Conservation (phyloP, 164 flowering plant genomes). For the Paratinospora sagittata region DNA sequence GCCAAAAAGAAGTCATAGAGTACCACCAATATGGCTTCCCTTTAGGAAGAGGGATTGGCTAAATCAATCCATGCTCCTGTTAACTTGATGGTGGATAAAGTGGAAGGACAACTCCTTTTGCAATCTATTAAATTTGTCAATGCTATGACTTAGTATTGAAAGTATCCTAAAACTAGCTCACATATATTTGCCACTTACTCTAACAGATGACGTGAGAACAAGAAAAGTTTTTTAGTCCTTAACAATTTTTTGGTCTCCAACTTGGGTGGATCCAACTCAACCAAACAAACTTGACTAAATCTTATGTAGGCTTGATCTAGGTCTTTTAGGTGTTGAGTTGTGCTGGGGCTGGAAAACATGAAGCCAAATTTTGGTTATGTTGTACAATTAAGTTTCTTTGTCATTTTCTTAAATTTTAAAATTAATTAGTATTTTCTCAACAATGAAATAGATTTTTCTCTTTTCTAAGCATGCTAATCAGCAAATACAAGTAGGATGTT, state of each 20-base stretch:
- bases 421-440: neutral
- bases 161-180: neutral
- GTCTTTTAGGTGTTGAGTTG: neutral
- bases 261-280: neutral
- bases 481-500: neutral
- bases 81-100: neutral
- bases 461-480: neutral
- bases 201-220: neutral
- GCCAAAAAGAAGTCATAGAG: no score
- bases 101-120: neutral
- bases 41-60: no score
- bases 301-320: neutral
- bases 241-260: neutral
- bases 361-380: neutral
- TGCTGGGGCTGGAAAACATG: neutral
- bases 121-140: no score
- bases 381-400: neutral
- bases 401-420: neutral
- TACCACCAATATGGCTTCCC: neutral
- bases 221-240: neutral
- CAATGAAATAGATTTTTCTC: neutral
- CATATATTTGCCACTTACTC: neutral
- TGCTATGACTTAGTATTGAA: neutral
- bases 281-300: neutral
- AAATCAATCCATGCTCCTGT: no score